Evolutionary conservation across 495 filamentous ascomycete species (phyloP), one percentile per base, ranked within the genome.

Genomic region (Usnea hakonensis): DNA sequence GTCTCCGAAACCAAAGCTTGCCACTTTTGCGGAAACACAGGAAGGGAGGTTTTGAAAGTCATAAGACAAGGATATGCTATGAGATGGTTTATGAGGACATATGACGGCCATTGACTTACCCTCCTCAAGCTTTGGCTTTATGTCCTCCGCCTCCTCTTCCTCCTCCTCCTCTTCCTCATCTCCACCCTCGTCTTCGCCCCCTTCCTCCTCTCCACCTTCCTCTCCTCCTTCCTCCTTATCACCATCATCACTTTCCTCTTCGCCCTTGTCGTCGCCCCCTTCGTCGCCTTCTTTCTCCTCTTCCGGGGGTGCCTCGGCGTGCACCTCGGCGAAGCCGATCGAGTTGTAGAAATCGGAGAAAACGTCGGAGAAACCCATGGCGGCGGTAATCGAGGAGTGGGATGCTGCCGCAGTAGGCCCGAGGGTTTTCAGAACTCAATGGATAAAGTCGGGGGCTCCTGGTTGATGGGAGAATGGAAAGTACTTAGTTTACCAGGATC

Each of bases 131-230:
- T 85, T 85, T 64, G 91, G 90, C 83, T 95, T 95, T 63, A 84
- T 82, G 72, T 98, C 94, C 81, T 97, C 93, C 65, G 95, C 90
- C 67, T 95, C 91, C 63, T 95, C 91, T 17, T 94, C 90, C 62
- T 94, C 90, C 57, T 93, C 90, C 58, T 90, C 89, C 57, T 90
- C 86, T 28, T 72, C 75, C 32, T 73, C 75, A 38, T 72, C 74
- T 64, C 76, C 75, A 30, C 70, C 77, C 62, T 76, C 79, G n/a
- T 74, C 78, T 43, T 74, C 81, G n/a, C 72, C 66, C 28, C 68
- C 72, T 65, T 77, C 78, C 63, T 58, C 78, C 17, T 74, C 78
- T 43, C 74, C 79, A 6, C 77, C 79, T 44, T 76, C 75, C 54
- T 77, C 79, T 58, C 75, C 80, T 44, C 76, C 79, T 11, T 72